Evolutionary conservation across 2,329 filamentous ascomycete genomes (phyloP).

Genomic region (Xylaria sp.): DNA sequence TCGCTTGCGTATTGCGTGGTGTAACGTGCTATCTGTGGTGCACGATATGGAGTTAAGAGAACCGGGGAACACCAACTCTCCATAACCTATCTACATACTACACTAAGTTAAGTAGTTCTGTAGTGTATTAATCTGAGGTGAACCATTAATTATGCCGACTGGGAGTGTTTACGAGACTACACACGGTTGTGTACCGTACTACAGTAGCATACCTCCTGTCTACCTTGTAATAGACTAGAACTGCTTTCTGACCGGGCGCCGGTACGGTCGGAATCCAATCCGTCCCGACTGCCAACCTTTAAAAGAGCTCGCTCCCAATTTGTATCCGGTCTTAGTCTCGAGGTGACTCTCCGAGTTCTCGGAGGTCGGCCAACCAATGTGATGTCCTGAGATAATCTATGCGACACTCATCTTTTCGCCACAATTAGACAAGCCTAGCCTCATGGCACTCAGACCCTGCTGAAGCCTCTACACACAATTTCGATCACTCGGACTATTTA

Average conservation of each 20-base stretch:
- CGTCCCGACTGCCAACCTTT: not conserved
- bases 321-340: not conserved
- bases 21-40: not conserved
- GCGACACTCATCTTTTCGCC: not conserved
- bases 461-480: no score
- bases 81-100: not conserved
- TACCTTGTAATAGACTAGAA: not conserved
- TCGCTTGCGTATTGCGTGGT: not conserved
- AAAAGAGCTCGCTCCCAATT: not conserved
- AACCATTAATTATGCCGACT: not conserved
- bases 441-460: not conserved
- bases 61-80: not conserved
- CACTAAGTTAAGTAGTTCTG: no score
- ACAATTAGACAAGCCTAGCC: not conserved
- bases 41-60: not conserved
- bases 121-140: not conserved
- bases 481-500: no score
- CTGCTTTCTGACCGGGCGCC: not conserved
- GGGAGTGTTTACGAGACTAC: not conserved
- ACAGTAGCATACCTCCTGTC: not conserved
- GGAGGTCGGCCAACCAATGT: not conserved
- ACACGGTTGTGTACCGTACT: not conserved
- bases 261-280: not conserved
- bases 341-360: not conserved
- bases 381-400: not conserved